A percentile compares a stretch with the other conserved stretches of the same genome.
These are phyloP conservation scores for Hypoxylon sp. DNA, from an alignment of 2,329 filamentous ascomycete genomes.

Conservation along the genomic window DNA sequence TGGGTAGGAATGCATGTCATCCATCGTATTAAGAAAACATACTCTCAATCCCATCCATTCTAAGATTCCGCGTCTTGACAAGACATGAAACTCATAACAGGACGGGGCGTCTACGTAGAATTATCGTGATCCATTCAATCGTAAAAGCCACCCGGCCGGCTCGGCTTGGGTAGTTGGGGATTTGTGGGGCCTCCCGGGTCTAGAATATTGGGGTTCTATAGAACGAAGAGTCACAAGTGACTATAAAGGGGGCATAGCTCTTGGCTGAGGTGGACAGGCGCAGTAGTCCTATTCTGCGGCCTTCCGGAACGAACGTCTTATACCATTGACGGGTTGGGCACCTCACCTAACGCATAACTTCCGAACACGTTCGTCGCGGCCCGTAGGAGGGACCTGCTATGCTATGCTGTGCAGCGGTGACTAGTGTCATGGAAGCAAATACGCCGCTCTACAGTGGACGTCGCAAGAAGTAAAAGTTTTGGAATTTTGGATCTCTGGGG, in stretches of 20 bases:
- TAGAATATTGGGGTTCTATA: slow-evolving; percentile 12
- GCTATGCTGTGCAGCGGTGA: slow-evolving; percentile 27
- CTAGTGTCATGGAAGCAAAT: slow-evolving; percentile 8
- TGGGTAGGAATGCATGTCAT: too few relatives aligned
- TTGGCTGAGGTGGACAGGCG: slow-evolving; percentile 18
- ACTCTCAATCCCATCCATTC: too few relatives aligned
- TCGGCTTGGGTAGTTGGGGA: slow-evolving; percentile 15
- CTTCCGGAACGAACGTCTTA: slow-evolving; percentile 8
- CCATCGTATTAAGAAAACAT: too few relatives aligned
- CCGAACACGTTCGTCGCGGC: slow-evolving; percentile 17
- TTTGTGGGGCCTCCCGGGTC: slow-evolving; percentile 16
- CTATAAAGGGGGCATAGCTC: slow-evolving; percentile 9
- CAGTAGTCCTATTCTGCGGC: slow-evolving; percentile 13
- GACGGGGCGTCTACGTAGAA: slow-evolving; percentile 15
- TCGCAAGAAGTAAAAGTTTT: slow-evolving; percentile 5
- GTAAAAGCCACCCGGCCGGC: slow-evolving; percentile 9
- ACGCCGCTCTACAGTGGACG: slow-evolving; percentile 4
- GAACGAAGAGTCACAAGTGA: slow-evolving; percentile 3
- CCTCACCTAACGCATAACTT: slow-evolving; percentile 6
- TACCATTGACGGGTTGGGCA: slow-evolving; percentile 3
- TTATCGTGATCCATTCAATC: slow-evolving; percentile 4
- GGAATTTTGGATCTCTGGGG: slow-evolving; percentile 8
- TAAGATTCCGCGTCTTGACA: too few relatives aligned
- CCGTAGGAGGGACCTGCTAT: slow-evolving; percentile 14
- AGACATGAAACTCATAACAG: not conserved